phyloP scores from a whole-genome alignment of 345 rosid genomes.

The Brassica rapa region DNA sequence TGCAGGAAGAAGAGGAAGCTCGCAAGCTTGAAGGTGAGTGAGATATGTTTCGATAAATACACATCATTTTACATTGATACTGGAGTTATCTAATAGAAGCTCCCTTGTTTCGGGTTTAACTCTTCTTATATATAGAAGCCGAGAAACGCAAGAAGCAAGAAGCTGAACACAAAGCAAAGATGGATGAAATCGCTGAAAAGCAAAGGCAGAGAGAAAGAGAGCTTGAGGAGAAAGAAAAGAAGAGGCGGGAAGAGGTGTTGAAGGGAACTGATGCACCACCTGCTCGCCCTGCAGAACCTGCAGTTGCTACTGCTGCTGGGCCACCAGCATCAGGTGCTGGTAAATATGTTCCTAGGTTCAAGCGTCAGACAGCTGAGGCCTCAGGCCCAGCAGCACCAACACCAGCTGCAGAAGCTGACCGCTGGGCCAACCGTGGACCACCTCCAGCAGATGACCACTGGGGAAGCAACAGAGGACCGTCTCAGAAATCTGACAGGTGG shows the following conservation, averaged over 20 bases:
- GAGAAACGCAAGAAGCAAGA: constrained; percentile 76
- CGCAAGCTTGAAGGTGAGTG: constrained; percentile 81
- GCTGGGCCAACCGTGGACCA: constrained; percentile 49
- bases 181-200: constrained; percentile 87
- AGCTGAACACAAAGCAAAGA: constrained; percentile 79
- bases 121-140: constrained; percentile 55
- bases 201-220: constrained; percentile 90
- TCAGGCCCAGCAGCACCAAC: constrained; percentile 35
- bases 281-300: constrained; percentile 49
- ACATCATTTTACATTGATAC: constrained; percentile 2
- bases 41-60: constrained; percentile 18
- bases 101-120: neutral
- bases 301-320: constrained; percentile 37
- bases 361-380: constrained; percentile 44
- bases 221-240: constrained; percentile 73
- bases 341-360: constrained; percentile 70
- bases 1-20: constrained; percentile 89
- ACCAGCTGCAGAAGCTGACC: constrained; percentile 49
- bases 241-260: constrained; percentile 61
- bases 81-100: neutral
- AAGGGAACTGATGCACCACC: constrained; percentile 49
- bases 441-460: constrained; percentile 52
- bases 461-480: constrained; percentile 43
- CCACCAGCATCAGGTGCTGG: constrained; percentile 46
- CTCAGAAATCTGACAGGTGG: constrained; percentile 46